Evolutionary conservation across 768 basidiomycete species (phyloP), one percentile per base, ranked within the genome.

Genomic region (Porpolomopsis calyptriformis): DNA sequence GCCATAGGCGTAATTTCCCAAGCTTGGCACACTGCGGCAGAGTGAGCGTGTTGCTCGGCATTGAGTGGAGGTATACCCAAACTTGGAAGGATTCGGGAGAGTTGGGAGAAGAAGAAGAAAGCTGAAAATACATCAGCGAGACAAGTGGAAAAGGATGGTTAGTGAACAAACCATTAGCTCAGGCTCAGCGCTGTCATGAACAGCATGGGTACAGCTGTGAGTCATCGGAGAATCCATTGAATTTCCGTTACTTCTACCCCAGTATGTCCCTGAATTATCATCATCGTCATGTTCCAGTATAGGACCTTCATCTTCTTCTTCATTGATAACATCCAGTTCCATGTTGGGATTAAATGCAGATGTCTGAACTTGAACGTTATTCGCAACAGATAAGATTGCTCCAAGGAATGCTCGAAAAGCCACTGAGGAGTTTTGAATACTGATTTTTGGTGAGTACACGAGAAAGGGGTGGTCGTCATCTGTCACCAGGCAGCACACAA

Each of bases 401-500:
- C 54, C 54, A 19, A 55, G 43, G 40, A 53, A 47, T 27, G 54
- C 49, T 51, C 43, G 52, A 45, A 55, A 55, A 40, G 54, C 52
- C 29, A 16, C 47, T n/a, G 54, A 55, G 18, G 54, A 55, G 40
- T 49, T 44, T 12, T 46, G 36, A n/a, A 55, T 53, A 29, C 38
- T 49, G 47, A 53, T 53, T 44, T 20, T 45, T 55, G 52, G 50
- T 44, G 47, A 55, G 52, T 53, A 55, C 8, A 45, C 54, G 49
- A 55, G 54, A 40, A 23, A 55, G 35, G 52, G 52, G 41, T 49
- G 40, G 36, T 53, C 14, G 27, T 55, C 47, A 38, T 55, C 52
- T 49, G 36, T 55, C 52, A 53, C 54, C 51, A 55, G 52, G 35
- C 49, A 52, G 49, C 53, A 55, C 52, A 52, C 49, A 43, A 55